Evolutionary conservation across 495 filamentous ascomycete genomes (phyloP), one percentile per base, ranked within the genome.

Genomic region (Oidiodendron maius): DNA sequence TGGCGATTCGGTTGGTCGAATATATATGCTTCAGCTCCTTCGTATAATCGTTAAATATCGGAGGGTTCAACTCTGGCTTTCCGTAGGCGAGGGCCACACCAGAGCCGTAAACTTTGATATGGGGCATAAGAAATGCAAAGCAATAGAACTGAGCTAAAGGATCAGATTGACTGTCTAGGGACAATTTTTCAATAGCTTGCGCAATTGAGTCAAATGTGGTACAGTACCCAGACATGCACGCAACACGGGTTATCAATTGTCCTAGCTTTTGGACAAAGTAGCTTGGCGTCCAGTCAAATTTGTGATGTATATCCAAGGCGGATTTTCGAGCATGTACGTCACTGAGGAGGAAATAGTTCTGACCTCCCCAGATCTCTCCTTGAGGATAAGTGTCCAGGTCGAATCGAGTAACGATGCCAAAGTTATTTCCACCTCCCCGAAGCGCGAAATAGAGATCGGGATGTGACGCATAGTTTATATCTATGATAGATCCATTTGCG

Each of bases 351-450:
- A 30, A 38, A 5, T 20, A 25, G 22, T 43, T 50, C 9, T 26
- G 16, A 10, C 38, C 46, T 11, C 39, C 26, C 39, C 39, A 41
- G 21, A 41, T 15, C 5, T 15, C 37, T n/a, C 28, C 28, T n/a
- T 50, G 46, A 3, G 64, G 59, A 41, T 76, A 74, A 0, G 77
- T 75, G 18, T 50, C 36, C 17, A 46, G 44, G 34, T 76, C 68
- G 35, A 71, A 74, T n/a, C 65, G 64, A 1, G 77, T 80, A 5
- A 79, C 70, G 17, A 79, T 67, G 1, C 74, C 76, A 47, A 75
- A 76, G 55, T 79, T 78, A 50, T 59, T 67, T 3, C 75, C 48
- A 53, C n/a, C n/a, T n/a, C n/a, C n/a, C n/a, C n/a, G n/a, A n/a
- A n/a, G n/a, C n/a, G n/a, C n/a, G n/a, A n/a, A 57, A 59, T 61